Evolutionary conservation across 176 grass and related monocot genomes (phyloP).

Genomic region (Hordeum marinum): DNA sequence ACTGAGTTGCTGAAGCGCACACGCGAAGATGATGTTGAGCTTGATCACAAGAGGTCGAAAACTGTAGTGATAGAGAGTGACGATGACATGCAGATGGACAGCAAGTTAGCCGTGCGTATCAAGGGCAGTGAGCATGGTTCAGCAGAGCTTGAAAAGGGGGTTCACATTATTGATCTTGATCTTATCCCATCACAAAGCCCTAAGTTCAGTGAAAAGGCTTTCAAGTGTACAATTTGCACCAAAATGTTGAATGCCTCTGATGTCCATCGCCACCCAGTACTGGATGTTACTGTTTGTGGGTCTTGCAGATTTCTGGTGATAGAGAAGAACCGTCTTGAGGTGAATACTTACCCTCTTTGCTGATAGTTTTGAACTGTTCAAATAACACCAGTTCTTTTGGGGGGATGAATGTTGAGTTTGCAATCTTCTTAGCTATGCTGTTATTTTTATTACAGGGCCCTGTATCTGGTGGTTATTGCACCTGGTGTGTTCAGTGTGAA

Average conservation of each 20-base stretch:
- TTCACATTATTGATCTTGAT: conserved; percentile 79
- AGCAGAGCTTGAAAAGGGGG: conserved; percentile 41
- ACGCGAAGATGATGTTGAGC: conserved; percentile 40
- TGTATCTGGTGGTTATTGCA: conserved; percentile 69
- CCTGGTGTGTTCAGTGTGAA: conserved; percentile 78
- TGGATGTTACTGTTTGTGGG: conserved; percentile 79
- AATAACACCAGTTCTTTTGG: background rate
- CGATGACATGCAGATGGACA: conserved; percentile 45
- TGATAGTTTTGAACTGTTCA: conserved; percentile 14
- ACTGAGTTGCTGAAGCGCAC: conserved; percentile 37
- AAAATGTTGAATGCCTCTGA: conserved; percentile 59
- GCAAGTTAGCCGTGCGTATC: conserved; percentile 22
- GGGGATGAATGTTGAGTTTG: background rate
- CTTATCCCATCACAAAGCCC: conserved; percentile 44
- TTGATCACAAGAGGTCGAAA: conserved; percentile 48
- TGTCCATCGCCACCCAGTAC: conserved; percentile 77
- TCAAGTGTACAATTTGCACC: conserved; percentile 77
- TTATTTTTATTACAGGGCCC: conserved; percentile 35
- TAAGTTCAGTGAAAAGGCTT: conserved; percentile 27
- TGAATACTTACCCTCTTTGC: conserved; percentile 27
- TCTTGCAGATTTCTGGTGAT: conserved; percentile 80
- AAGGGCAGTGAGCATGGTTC: conserved; percentile 18
- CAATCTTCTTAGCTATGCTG: background rate
- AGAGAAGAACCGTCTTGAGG: conserved; percentile 85
- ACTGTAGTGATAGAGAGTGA: conserved; percentile 67